Percentiles rank a stretch among this genome's conserved stretches.
These are phyloP conservation scores for Salix viminalis DNA, from an alignment of 345 rosid genomes.

Conservation along the genomic window DNA sequence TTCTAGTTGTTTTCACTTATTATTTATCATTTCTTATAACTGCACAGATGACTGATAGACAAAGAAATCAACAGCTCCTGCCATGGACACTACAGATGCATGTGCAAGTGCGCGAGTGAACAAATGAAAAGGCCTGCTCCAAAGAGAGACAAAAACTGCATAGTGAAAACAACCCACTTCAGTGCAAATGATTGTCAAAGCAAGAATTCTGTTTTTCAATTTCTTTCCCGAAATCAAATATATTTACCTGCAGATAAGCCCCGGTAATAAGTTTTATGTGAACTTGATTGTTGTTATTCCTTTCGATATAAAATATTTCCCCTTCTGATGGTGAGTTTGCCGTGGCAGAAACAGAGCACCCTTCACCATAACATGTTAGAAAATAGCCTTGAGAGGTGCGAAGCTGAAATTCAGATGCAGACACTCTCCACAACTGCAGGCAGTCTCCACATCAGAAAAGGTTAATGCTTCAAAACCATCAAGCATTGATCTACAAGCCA, in stretches of 20 bases:
- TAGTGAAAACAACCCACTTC: not conserved
- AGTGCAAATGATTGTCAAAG: not conserved
- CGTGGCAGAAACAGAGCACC: slow-evolving; percentile 51
- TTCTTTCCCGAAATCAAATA: not conserved
- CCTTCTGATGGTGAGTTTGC: slow-evolving; percentile 40
- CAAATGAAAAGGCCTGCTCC: no score
- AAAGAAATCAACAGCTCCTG: no score
- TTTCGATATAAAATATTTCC: slow-evolving; percentile 52
- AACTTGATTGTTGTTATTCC: slow-evolving; percentile 38
- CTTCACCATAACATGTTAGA: slow-evolving; percentile 54
- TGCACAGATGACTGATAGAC: no score
- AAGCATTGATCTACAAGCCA: not conserved
- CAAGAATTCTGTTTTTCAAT: not conserved
- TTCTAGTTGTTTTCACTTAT: no score
- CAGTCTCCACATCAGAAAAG: not conserved
- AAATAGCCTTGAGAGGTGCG: slow-evolving; percentile 55
- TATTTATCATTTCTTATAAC: no score
- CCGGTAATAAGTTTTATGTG: slow-evolving; percentile 53
- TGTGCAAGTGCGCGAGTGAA: no score
- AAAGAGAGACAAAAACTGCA: no score
- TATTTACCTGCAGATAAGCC: slow-evolving; percentile 53
- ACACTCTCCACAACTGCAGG: slow-evolving; percentile 65
- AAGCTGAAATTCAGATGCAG: slow-evolving; percentile 49
- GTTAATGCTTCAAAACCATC: not conserved
- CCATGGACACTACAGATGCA: no score